phyloP scores from a whole-genome alignment of 73 alveolate species.

The Blepharisma japonicum region DNA sequence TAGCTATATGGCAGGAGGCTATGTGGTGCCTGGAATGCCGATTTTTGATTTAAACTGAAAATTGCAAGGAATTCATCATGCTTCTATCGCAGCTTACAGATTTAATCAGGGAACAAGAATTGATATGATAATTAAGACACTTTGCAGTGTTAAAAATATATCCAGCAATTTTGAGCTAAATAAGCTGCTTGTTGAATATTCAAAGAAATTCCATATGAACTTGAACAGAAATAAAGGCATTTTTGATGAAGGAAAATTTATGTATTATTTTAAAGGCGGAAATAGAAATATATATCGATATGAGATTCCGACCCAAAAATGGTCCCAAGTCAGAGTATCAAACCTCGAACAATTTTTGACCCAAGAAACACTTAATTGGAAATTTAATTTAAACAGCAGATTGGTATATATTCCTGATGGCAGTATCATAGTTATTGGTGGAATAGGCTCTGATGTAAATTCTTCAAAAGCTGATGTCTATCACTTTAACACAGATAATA shows the following conservation, averaged over 20 bases:
- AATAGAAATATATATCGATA: slow-evolving; percentile 2
- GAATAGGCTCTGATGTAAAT: slow-evolving; percentile 17
- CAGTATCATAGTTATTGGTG: slow-evolving; percentile 14
- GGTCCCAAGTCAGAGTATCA: neutral
- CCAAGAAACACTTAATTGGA: slow-evolving; percentile 8
- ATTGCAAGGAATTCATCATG: slow-evolving; percentile 29
- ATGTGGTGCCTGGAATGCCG: neutral
- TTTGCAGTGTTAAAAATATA: neutral
- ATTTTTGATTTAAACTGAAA: neutral
- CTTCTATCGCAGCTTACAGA: neutral
- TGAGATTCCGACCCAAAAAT: slow-evolving; percentile 5
- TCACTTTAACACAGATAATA: neutral
- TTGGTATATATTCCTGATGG: slow-evolving; percentile 33
- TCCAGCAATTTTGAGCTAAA: neutral
- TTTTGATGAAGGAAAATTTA: neutral
- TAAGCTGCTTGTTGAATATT: neutral
- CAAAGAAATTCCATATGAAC: neutral
- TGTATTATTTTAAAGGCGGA: slow-evolving; percentile 8
- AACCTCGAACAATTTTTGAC: slow-evolving; percentile 24
- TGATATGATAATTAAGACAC: slow-evolving; percentile 8
- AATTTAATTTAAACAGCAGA: slow-evolving; percentile 22
- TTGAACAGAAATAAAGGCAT: neutral
- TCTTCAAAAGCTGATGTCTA: slow-evolving; percentile 8
- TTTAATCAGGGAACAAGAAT: slow-evolving; percentile 24
- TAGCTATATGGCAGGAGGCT: slow-evolving; percentile 10